Evolutionary conservation across 371 early-diverging fungal genomes (phyloP).

Genomic region (Mortierella sp.): DNA sequence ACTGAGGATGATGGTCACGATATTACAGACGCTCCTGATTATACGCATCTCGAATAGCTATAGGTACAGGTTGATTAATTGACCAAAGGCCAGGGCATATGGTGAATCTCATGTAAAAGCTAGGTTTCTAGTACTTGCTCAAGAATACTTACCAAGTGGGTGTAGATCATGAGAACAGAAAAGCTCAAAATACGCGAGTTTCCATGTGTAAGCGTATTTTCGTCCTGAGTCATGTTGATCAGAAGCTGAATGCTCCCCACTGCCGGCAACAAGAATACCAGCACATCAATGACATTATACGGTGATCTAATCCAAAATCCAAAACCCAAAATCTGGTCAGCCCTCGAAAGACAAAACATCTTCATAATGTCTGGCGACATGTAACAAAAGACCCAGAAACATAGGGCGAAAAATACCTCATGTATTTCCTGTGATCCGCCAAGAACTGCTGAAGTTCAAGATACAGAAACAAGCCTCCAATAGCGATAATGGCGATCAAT

Average conservation of each 20-base stretch:
- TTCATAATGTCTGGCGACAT: too few species aligned
- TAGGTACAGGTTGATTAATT: too few species aligned
- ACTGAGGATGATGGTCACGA: constrained; percentile 33
- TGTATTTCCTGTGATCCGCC: constrained; percentile 9
- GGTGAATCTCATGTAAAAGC: background rate
- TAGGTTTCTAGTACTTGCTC: background rate
- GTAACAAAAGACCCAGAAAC: too few species aligned
- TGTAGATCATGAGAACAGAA: constrained; percentile 18
- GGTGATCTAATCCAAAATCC: constrained; percentile 12
- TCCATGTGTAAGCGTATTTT: background rate
- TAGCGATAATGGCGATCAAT: constrained; percentile 11
- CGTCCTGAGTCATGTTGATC: background rate
- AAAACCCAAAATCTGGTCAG: too few species aligned
- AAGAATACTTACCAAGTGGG: constrained; percentile 21
- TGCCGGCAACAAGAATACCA: constrained; percentile 13
- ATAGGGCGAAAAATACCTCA: constrained; percentile 17
- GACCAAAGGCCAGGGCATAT: too few species aligned
- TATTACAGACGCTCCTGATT: constrained; percentile 26
- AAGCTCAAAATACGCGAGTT: constrained; percentile 17
- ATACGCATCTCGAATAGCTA: constrained; percentile 44
- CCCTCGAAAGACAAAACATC: too few species aligned
- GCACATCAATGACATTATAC: constrained; percentile 18
- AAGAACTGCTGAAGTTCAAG: constrained; percentile 30
- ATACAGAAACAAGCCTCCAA: constrained; percentile 14
- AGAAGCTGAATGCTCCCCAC: constrained; percentile 10